Conservation (phyloP, 2,329 filamentous ascomycete species). For the Sclerotinia minor region DNA sequence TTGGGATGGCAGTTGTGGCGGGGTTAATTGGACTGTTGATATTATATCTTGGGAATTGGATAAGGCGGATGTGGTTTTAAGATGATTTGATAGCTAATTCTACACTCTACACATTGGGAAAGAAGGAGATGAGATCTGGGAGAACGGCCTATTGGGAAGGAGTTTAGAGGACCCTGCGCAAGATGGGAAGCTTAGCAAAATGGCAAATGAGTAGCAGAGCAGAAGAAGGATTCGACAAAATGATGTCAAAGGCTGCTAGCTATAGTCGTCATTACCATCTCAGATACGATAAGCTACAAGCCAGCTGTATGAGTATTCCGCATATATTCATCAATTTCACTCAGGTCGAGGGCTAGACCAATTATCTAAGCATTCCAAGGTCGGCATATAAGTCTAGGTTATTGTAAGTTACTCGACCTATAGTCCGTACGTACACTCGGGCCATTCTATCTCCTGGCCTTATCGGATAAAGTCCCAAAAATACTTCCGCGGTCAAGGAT, state of each 20-base stretch:
- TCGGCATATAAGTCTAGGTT: too few relatives aligned
- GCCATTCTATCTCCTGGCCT: neutral
- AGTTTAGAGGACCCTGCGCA: neutral
- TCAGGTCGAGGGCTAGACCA: neutral
- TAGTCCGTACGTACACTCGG: too few relatives aligned
- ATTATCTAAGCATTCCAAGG: too few relatives aligned
- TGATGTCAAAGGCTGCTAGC: too few relatives aligned
- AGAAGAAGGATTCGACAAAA: neutral
- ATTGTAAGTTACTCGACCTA: too few relatives aligned
- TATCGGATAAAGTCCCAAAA: neutral
- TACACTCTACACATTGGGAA: neutral
- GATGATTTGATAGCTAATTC: neutral
- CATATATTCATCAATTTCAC: neutral
- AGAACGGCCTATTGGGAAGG: too few relatives aligned
- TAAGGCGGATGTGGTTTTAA: constrained; percentile 16
- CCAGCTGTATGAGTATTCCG: too few relatives aligned
- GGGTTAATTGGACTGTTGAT: constrained; percentile 15
- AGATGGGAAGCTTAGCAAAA: neutral
- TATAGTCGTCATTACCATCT: neutral
- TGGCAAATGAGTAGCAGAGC: neutral
- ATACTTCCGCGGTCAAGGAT: neutral
- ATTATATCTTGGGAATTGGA: constrained; percentile 10
- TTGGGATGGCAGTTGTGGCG: constrained; percentile 22
- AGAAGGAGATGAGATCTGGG: neutral
- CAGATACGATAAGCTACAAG: neutral